Evolutionary conservation across 345 rosid genomes (phyloP).

Genomic region (Iberis pinnata): DNA sequence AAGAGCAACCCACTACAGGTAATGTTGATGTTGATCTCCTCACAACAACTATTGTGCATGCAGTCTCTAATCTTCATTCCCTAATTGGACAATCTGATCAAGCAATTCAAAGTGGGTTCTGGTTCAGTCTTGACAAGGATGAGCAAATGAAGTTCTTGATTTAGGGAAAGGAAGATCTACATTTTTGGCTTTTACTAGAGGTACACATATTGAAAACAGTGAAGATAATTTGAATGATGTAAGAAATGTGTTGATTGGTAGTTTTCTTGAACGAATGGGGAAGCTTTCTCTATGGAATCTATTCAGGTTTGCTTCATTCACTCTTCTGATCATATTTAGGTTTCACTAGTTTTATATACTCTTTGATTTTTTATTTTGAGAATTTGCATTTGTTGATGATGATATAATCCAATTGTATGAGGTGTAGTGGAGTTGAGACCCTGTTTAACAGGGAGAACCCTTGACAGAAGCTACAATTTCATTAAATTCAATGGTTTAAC

Average conservation of each 20-base stretch:
- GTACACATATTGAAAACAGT: constrained; percentile 15
- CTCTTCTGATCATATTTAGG: no score
- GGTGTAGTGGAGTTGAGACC: no score
- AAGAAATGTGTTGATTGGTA: constrained; percentile 41
- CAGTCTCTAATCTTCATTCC: constrained; percentile 50
- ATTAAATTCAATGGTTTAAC: no score
- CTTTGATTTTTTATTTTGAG: no score
- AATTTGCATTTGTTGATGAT: no score
- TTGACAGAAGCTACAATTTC: no score
- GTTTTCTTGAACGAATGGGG: constrained; percentile 64
- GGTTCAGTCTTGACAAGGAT: constrained; percentile 49
- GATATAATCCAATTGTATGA: no score
- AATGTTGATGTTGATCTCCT: constrained; percentile 36
- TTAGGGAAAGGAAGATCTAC: constrained; percentile 51
- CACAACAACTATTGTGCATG: constrained; percentile 47
- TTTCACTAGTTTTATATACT: no score
- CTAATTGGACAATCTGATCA: constrained; percentile 42
- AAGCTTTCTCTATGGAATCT: constrained; percentile 67
- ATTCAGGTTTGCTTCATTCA: constrained; percentile 53
- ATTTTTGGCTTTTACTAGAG: constrained; percentile 46
- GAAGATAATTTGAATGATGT: constrained; percentile 28
- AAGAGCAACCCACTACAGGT: constrained; percentile 36
- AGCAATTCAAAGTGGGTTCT: constrained; percentile 33
- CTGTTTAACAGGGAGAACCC: no score
- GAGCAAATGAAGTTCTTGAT: constrained; percentile 64